A percentile compares a stretch with the other conserved stretches of the same genome.
Evolutionary conservation across 768 basidiomycete species (phyloP).

Genomic region (Chlorophyllum brunneum): DNA sequence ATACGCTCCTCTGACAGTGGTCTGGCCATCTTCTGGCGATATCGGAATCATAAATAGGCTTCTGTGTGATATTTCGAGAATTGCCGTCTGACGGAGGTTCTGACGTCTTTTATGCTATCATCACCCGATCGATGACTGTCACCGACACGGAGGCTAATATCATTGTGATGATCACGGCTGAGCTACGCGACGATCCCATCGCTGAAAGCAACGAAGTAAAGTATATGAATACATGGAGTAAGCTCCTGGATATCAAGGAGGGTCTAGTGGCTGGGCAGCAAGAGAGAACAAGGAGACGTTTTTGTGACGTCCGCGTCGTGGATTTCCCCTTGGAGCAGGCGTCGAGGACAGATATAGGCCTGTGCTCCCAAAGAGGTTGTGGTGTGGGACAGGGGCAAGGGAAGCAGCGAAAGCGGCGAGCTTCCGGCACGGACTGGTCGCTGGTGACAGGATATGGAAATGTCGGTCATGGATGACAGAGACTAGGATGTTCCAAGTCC

Average conservation of each 20-base stretch:
- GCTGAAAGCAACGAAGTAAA: no score
- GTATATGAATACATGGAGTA: no score
- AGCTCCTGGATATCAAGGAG: no score
- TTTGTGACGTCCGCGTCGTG: no score
- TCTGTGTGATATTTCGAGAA: background rate
- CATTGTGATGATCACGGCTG: background rate
- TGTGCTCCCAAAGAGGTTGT: no score
- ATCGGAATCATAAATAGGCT: conserved; percentile 1
- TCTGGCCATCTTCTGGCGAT: background rate
- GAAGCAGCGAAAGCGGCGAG: background rate
- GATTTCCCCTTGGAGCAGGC: no score
- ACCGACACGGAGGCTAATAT: conserved; percentile 1
- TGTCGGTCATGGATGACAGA: background rate
- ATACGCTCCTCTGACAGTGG: background rate
- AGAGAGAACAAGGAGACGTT: no score
- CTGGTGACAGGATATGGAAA: background rate
- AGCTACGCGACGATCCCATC: background rate
- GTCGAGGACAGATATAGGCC: no score
- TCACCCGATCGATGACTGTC: background rate
- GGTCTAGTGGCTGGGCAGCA: no score
- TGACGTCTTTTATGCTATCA: background rate
- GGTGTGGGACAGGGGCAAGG: background rate
- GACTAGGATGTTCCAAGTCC: no score
- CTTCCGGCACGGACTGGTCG: conserved; percentile 4
- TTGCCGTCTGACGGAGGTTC: background rate